Evolutionary conservation across 176 grass and related monocot species (phyloP), one percentile per base, ranked within the genome.

Genomic region (Carex kokanica): DNA sequence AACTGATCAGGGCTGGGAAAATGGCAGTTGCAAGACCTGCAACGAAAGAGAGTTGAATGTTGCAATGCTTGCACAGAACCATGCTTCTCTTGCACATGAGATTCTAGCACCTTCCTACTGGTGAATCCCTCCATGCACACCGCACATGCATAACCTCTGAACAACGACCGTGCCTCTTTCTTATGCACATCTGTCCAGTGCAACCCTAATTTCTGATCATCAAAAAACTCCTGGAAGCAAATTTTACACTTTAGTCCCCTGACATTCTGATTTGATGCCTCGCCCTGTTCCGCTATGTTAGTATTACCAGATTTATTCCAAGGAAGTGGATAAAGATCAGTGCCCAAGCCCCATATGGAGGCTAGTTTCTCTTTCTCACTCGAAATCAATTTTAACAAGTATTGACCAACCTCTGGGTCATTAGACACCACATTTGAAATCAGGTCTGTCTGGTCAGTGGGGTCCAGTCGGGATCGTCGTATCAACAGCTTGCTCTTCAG

Each of bases 141-240:
- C 78, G 91, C 93, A 89, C 96, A 99, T 72, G 96, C 90, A 91
- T 92, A 99, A 20, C 96, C 96, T 95, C 96, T 90, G 81, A 95
- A 99, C 29, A 99, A 88, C 89, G 89, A 95, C 62, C 96, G 88
- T 67, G 88, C 84, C 86, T 99, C 96, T 84, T 89, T 99, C 83
- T 91, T 95, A 87, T 99, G 96, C 32, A 91, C 88, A 58, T 90
- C 52, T 55, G 85, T 89, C 96, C 96, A 99, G 83, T 99, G 96
- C 67, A 92, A 81, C 40, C 84, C 93, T 67, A 99, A 91, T 51
- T 73, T 80, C 53, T 95, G 79, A 81, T 95, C 89, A 88, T 93
- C 85, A 86, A 70, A 83, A 58, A 99, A 95, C 38, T 89, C 84
- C 55, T 92, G 82, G 63, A 71, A 38, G 82, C 96, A 99, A 74